phyloP scores from a whole-genome alignment of 1,284 basidiomycete genomes.

The Trichosporon sp. region DNA sequence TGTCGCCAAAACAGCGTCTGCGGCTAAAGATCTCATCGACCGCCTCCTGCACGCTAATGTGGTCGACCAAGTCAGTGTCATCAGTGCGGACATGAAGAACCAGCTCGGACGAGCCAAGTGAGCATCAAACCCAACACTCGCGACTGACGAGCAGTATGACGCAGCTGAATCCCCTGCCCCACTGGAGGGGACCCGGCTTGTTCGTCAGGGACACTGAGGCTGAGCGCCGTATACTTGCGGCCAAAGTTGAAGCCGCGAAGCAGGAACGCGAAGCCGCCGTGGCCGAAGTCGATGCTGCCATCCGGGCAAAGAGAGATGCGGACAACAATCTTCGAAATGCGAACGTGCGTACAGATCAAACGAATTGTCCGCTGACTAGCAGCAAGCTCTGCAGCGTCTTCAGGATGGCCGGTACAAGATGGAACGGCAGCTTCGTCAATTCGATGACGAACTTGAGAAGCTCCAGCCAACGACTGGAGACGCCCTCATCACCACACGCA shows the following conservation, averaged over 20 bases:
- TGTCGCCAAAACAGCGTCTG: constrained; percentile 60
- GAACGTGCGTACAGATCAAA: neutral
- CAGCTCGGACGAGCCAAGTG: neutral
- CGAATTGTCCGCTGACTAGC: neutral
- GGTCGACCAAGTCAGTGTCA: constrained; percentile 14
- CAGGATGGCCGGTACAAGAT: neutral
- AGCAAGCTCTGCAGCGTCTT: neutral
- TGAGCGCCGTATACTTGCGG: constrained; percentile 5
- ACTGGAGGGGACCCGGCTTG: constrained; percentile 23
- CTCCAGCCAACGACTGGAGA: neutral
- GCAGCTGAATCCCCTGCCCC: constrained; percentile 20
- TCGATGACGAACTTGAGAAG: neutral
- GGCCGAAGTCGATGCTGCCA: neutral
- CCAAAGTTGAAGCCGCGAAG: neutral
- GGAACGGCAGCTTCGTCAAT: neutral
- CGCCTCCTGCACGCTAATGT: constrained; percentile 34
- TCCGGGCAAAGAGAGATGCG: neutral
- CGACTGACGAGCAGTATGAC: neutral
- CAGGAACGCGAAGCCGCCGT: neutral
- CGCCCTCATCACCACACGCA: neutral
- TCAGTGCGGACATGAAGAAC: constrained; percentile 28
- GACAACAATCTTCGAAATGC: neutral
- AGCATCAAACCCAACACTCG: neutral
- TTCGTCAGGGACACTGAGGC: constrained; percentile 29
- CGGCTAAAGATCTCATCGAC: constrained; percentile 59